These are phyloP conservation scores for Vitis vinifera DNA, from an alignment of 164 flowering plant species.

Conservation along the genomic window DNA sequence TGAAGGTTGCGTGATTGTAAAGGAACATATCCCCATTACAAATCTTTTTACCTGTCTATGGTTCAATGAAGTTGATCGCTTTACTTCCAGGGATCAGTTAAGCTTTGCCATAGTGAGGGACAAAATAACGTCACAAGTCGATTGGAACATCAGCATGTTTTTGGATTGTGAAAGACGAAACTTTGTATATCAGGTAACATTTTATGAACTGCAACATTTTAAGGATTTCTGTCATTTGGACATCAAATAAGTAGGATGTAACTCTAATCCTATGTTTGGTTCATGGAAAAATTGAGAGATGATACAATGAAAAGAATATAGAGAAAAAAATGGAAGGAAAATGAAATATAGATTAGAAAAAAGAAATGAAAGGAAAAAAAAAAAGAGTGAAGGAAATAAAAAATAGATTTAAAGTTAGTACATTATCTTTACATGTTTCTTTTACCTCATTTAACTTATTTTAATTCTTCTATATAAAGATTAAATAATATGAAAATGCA, in stretches of 20 bases:
- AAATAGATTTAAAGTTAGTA: too few relatives aligned
- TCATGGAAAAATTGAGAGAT: too few relatives aligned
- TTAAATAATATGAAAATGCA: too few relatives aligned
- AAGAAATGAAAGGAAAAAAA: too few relatives aligned
- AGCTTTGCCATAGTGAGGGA: slow-evolving; percentile 93
- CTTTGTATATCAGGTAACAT: slow-evolving; percentile 85
- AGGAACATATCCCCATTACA: slow-evolving; percentile 86
- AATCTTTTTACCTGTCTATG: slow-evolving; percentile 90
- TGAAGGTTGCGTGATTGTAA: slow-evolving; percentile 90
- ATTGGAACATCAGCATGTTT: slow-evolving; percentile 82
- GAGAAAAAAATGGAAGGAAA: too few relatives aligned
- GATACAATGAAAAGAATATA: too few relatives aligned
- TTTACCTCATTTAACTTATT: too few relatives aligned
- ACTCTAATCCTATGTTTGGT: too few relatives aligned
- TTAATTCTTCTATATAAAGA: too few relatives aligned
- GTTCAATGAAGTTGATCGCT: slow-evolving; percentile 99
- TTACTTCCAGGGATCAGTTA: slow-evolving; percentile 90
- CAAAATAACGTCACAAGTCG: slow-evolving; percentile 60
- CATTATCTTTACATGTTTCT: too few relatives aligned
- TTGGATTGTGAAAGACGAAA: slow-evolving; percentile 93
- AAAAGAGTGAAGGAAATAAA: too few relatives aligned
- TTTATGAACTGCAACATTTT: background rate
- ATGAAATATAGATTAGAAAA: too few relatives aligned
- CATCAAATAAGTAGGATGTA: background rate
- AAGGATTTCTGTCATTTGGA: background rate